These are phyloP conservation scores for Vachellia collinsii DNA, from an alignment of 306 rosid species.

Conservation along the genomic window DNA sequence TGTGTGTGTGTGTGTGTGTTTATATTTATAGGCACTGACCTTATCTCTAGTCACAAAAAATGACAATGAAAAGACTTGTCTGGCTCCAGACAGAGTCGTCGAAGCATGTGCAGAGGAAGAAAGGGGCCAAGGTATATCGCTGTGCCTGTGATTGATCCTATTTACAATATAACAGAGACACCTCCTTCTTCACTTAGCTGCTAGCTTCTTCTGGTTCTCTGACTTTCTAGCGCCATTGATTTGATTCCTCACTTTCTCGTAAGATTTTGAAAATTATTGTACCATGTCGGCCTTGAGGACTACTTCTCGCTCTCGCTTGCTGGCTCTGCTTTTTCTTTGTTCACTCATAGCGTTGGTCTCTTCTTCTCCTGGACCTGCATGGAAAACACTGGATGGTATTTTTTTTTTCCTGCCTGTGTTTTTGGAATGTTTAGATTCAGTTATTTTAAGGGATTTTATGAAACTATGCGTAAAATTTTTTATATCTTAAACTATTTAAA, in stretches of 20 bases:
- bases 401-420: neutral
- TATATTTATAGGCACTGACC: neutral
- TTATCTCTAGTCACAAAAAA: neutral
- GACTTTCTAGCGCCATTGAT: neutral
- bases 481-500: no score
- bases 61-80: conserved; percentile 30
- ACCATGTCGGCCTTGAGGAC: conserved; percentile 51
- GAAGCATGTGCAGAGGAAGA: neutral
- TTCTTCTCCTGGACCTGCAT: conserved; percentile 58
- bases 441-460: no score
- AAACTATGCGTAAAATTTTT: no score
- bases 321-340: conserved; percentile 53
- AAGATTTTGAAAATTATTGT: neutral
- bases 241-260: neutral
- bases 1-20: no score
- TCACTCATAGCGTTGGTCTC: conserved; percentile 51
- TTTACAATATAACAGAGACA: neutral
- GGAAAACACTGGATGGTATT: conserved; percentile 71
- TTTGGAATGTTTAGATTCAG: no score
- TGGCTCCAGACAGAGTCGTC: neutral
- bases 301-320: conserved; percentile 37
- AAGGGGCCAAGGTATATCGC: conserved; percentile 3
- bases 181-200: conserved; percentile 10
- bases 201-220: neutral
- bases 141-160: conserved; percentile 3